phyloP scores from a whole-genome alignment of 192 early-diverging fungal genomes.

The Coemansia sp. region DNA sequence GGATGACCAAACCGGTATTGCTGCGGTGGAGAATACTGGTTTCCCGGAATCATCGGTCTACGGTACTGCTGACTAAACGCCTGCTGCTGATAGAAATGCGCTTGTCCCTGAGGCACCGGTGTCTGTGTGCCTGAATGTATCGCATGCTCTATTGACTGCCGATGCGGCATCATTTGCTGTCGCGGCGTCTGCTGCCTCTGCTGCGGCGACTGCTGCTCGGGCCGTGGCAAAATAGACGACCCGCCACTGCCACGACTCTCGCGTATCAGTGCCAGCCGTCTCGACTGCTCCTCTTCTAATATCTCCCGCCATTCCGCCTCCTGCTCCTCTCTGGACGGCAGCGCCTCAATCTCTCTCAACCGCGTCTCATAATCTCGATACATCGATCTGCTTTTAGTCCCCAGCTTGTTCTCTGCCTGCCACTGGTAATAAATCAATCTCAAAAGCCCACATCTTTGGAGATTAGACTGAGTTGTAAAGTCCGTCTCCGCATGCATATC shows the following conservation, averaged over 20 bases:
- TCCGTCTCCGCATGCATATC: conserved; percentile 33
- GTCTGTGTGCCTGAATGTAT: conserved; percentile 1
- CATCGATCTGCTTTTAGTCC: conserved; percentile 50
- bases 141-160: conserved; percentile 11
- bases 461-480: conserved; percentile 28
- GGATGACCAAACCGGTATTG: conserved; percentile 2
- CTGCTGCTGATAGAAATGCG: conserved; percentile 18
- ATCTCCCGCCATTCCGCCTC: conserved; percentile 38
- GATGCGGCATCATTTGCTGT: conserved; percentile 6
- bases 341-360: conserved; percentile 42
- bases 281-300: conserved; percentile 29
- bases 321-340: conserved; percentile 30
- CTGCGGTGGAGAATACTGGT: background rate
- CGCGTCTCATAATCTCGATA: conserved; percentile 47
- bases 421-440: conserved; percentile 45
- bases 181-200: conserved; percentile 2
- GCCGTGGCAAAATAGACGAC: conserved; percentile 16
- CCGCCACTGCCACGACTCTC: conserved; percentile 26
- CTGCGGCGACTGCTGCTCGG: conserved; percentile 8
- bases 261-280: conserved; percentile 31
- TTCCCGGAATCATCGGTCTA: background rate
- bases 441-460: conserved; percentile 40
- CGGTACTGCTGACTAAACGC: conserved; percentile 1
- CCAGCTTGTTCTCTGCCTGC: conserved; percentile 42
- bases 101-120: conserved; percentile 3